Base-by-base conservation (phyloP, 305 asterid species). In the Rubia balearica region DNA sequence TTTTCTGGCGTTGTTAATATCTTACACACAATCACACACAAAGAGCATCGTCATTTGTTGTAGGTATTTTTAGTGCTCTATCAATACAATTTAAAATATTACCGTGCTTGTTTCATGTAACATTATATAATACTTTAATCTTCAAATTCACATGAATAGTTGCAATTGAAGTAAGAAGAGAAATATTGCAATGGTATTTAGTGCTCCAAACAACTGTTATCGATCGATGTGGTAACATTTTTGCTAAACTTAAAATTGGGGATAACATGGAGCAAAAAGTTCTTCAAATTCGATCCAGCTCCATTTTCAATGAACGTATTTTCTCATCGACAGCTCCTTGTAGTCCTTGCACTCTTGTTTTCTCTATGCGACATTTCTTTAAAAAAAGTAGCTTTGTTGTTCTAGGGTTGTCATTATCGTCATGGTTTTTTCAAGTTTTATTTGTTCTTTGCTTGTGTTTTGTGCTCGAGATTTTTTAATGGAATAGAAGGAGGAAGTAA, bases 251-350 rank as follows among this genome's bases (percentile, higher is more conserved):
- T 16, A 93, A 83, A 85, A 36, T 93, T 0, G 96, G 98, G 70
- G 98, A 90, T 79, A 82, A 89, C 78, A 93, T 93, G 98, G 96
- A 90, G 74, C 96, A 89, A 75, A 93, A 93, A 77, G 90, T 93
- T 86, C 36, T 92, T 90, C 65, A 96, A 93, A 77, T 93, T 93
- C 40, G 97, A 89, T 79, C 96, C 96, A 1, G 90, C 96, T 40
- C 98, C 98, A 93, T 78, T 92, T 86, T 83, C 86, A 89, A 89
- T 89, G 83, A 92, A 74, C 74, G 27, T 68, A 71, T 61, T 71
- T 74, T 61, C 75, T 67, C 46, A 75, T 72, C 46, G 76, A 71
- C 80, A 43, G 56, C 73, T 76, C 79, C 63, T 70, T 68, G 80
- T 81, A 69, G 79, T 75, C 77, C 75, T 63, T 74, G 82, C 62